phyloP scores from a whole-genome alignment of 306 rosid species.

The Castanea mollissima region DNA sequence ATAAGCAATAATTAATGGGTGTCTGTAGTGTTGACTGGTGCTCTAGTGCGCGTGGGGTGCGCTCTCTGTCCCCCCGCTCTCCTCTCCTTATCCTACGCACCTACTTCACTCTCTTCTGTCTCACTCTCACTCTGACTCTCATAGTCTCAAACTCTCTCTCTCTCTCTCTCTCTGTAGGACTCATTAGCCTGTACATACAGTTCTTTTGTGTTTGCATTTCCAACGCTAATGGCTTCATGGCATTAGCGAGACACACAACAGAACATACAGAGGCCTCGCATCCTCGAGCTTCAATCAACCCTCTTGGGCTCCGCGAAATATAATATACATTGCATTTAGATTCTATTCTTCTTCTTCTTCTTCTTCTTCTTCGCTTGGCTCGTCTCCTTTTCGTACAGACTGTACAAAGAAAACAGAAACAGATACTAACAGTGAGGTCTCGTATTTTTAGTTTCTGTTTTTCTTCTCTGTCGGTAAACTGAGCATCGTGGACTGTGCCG shows the following conservation, averaged over 20 bases:
- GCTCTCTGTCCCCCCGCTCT: conserved; percentile 24
- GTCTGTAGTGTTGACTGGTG: conserved; percentile 25
- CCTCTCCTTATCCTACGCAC: conserved; percentile 22
- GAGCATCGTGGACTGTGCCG: conserved; percentile 15
- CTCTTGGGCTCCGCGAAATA: conserved; percentile 12
- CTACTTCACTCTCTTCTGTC: conserved; percentile 18
- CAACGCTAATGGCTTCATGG: neutral
- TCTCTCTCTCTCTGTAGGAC: conserved; percentile 2
- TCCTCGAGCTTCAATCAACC: conserved; percentile 29
- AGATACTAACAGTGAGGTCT: neutral
- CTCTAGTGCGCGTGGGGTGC: conserved; percentile 32
- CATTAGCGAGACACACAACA: neutral
- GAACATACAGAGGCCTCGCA: no score
- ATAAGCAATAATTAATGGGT: no score
- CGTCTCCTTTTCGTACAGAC: conserved; percentile 15
- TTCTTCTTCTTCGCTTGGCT: neutral
- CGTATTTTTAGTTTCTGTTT: neutral
- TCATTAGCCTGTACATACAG: neutral
- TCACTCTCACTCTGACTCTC: conserved; percentile 12
- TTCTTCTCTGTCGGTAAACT: neutral
- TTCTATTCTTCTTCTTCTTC: neutral
- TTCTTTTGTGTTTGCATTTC: neutral
- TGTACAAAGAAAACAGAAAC: conserved; percentile 4
- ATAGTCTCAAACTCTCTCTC: neutral
- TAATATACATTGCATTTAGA: conserved; percentile 2